Evolutionary conservation across 2,329 filamentous ascomycete genomes (phyloP).

Genomic region (Thyridium curvatum): DNA sequence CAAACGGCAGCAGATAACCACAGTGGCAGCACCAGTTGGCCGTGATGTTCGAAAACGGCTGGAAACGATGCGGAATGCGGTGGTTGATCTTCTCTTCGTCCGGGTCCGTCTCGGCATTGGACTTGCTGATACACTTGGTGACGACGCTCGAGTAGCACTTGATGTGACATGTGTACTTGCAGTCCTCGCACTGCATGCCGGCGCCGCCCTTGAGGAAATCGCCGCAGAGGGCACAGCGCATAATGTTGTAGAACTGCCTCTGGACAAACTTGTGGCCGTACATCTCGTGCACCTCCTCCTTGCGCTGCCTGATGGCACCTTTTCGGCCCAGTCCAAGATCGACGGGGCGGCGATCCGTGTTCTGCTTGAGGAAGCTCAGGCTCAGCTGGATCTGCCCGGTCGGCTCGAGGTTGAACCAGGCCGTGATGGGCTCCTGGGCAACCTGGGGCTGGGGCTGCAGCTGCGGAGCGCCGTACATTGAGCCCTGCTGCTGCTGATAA

Average conservation of each 20-base stretch:
- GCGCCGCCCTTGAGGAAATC: slow-evolving; percentile 98
- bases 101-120: slow-evolving; percentile 94
- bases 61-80: slow-evolving; percentile 94
- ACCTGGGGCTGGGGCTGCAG: slow-evolving; percentile 40
- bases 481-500: slow-evolving; percentile 16
- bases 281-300: slow-evolving; percentile 97
- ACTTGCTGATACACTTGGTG: slow-evolving; percentile 99
- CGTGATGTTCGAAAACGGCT: slow-evolving; percentile 93
- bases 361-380: slow-evolving; percentile 87
- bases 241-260: slow-evolving; percentile 99
- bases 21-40: slow-evolving; percentile 99
- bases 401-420: slow-evolving; percentile 96
- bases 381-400: slow-evolving; percentile 87
- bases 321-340: slow-evolving; percentile 90
- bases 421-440: slow-evolving; percentile 65
- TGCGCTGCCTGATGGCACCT: slow-evolving; percentile 92
- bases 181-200: slow-evolving; percentile 98
- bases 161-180: slow-evolving; percentile 98
- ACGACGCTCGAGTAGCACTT: slow-evolving; percentile 97
- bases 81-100: slow-evolving; percentile 99
- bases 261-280: slow-evolving; percentile 99
- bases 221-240: slow-evolving; percentile 96
- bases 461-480: slow-evolving; percentile 14
- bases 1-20: slow-evolving; percentile 90
- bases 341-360: slow-evolving; percentile 73